Evolutionary conservation across 116 monocot species (phyloP).

Genomic region (Cymodocea nodosa): DNA sequence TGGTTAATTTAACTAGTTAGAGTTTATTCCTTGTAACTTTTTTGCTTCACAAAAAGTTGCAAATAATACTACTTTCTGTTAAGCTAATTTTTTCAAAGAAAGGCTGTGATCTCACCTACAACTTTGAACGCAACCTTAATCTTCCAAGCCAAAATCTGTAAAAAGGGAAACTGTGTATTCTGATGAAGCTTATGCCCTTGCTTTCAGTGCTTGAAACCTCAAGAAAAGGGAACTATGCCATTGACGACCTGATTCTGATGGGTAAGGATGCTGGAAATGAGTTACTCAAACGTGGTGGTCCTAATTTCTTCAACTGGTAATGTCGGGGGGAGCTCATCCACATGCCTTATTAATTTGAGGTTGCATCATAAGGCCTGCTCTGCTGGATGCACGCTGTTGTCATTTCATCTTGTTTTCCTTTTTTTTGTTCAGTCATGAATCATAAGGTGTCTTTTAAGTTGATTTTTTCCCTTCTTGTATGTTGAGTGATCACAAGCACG

Average conservation of each 20-base stretch:
- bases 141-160: no score
- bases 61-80: no score
- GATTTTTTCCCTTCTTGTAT: not conserved
- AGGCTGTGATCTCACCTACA: no score
- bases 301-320: constrained; percentile 76
- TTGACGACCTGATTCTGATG: constrained; percentile 70
- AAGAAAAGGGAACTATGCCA: constrained; percentile 47
- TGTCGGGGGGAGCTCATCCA: not conserved
- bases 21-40: no score
- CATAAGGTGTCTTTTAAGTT: not conserved
- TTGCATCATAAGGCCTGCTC: not conserved
- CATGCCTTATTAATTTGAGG: not conserved
- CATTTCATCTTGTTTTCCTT: not conserved
- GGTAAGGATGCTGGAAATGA: constrained; percentile 86
- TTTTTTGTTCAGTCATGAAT: not conserved
- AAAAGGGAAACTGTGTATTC: not conserved
- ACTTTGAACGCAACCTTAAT: no score
- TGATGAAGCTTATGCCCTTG: not conserved
- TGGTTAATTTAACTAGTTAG: no score
- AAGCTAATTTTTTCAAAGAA: no score
- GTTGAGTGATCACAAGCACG: not conserved
- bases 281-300: constrained; percentile 49
- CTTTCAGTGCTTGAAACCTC: constrained; percentile 73
- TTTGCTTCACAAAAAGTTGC: no score
- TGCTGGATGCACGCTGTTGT: not conserved